Evolutionary conservation across 352 stramenopile species (phyloP).

Genomic region (Phytopythium chamaehyphon): DNA sequence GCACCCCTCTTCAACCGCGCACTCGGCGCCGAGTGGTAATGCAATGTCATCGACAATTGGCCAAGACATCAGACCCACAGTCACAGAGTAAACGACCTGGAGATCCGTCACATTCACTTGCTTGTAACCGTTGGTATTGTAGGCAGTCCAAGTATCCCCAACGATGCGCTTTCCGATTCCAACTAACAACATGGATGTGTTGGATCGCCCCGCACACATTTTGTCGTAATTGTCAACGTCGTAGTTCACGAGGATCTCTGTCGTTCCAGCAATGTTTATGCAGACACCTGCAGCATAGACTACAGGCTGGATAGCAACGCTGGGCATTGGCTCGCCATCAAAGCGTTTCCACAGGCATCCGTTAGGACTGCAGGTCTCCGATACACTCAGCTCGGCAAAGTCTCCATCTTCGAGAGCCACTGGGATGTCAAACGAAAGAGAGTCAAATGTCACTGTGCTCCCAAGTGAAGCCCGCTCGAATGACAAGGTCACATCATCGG

Average conservation of each 20-base stretch:
- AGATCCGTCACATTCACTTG: neutral
- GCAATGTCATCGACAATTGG: neutral
- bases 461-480: constrained; percentile 10
- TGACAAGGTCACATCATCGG: neutral
- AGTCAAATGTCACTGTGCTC: constrained; percentile 11
- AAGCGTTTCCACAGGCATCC: constrained; percentile 1
- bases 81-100: constrained; percentile 9
- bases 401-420: neutral
- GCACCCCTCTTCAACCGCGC: neutral
- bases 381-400: neutral
- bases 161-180: constrained; percentile 3
- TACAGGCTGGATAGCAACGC: constrained; percentile 1
- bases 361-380: constrained; percentile 1
- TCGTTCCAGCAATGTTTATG: constrained; percentile 7
- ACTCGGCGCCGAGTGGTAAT: neutral
- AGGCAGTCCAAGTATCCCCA: neutral
- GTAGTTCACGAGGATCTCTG: constrained; percentile 6
- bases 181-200: constrained; percentile 8
- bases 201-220: constrained; percentile 1
- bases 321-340: neutral
- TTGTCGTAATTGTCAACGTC: neutral
- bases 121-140: neutral
- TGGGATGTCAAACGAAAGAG: constrained; percentile 16
- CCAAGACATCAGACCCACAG: constrained; percentile 17
- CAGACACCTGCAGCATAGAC: constrained; percentile 13